Percentiles rank a stretch among this genome's conserved stretches.
Conservation (phyloP, 1,139 yeast genomes). For the Blastobotrys petasosporus region DNA sequence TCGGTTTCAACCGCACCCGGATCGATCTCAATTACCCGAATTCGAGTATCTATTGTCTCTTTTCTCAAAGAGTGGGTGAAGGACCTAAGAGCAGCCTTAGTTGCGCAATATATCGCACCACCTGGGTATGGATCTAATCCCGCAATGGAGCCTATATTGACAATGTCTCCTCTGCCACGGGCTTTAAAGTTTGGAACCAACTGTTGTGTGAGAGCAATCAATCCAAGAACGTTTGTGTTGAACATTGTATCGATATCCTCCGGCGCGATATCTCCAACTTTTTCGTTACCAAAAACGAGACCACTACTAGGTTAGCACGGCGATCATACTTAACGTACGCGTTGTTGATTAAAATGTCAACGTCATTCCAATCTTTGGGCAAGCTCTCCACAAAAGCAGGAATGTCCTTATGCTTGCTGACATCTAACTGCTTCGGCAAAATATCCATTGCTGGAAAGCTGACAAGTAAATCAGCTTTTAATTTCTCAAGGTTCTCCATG, state of each 20-base stretch:
- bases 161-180: constrained; percentile 65
- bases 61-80: constrained; percentile 73
- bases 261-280: constrained; percentile 52
- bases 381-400: constrained; percentile 45
- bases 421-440: constrained; percentile 53
- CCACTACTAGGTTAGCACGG: constrained; percentile 37
- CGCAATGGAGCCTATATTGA: constrained; percentile 81
- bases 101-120: constrained; percentile 84
- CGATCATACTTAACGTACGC: constrained; percentile 37
- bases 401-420: constrained; percentile 47
- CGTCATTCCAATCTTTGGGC: constrained; percentile 34
- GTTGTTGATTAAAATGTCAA: constrained; percentile 61
- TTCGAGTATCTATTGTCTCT: constrained; percentile 65
- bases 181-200: constrained; percentile 53
- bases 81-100: constrained; percentile 74
- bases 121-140: constrained; percentile 84
- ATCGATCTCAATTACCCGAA: constrained; percentile 76
- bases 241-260: constrained; percentile 59
- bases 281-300: constrained; percentile 62
- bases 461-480: constrained; percentile 42
- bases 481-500: constrained; percentile 40
- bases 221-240: constrained; percentile 67
- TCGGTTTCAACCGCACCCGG: constrained; percentile 91
- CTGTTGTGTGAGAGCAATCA: constrained; percentile 64
- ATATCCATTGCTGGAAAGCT: constrained; percentile 44